A percentile compares a stretch with the other conserved stretches of the same genome.
Conservation (phyloP, 1,284 basidiomycete species). For the Leccinum huronense region DNA sequence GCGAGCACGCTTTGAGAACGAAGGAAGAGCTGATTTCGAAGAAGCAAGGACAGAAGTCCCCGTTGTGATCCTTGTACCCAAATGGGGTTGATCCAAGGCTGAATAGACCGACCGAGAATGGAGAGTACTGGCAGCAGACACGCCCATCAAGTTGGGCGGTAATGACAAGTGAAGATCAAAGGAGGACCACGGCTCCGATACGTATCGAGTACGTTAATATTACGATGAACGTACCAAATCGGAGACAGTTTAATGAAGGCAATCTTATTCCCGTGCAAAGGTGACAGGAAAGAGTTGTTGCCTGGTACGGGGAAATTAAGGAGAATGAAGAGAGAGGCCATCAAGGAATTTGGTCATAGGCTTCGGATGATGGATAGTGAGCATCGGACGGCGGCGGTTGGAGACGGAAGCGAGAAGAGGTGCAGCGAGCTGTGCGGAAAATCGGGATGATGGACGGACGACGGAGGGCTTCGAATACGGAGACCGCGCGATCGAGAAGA, state of each 20-base stretch:
- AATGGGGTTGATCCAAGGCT: constrained; percentile 8
- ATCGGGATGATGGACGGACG: constrained; percentile 23
- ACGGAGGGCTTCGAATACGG: constrained; percentile 20
- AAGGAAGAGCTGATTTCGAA: constrained; percentile 5
- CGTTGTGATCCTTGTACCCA: constrained; percentile 19
- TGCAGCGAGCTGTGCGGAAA: constrained; percentile 21
- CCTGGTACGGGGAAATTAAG: constrained; percentile 14
- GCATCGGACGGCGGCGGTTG: not conserved
- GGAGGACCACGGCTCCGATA: constrained; percentile 26
- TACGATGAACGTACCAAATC: constrained; percentile 21
- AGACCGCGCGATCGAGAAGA: constrained; percentile 27
- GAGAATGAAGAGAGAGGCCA: constrained; percentile 10
- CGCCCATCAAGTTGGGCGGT: constrained; percentile 15
- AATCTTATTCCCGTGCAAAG: constrained; percentile 28
- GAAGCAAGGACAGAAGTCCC: constrained; percentile 20
- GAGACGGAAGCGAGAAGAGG: not conserved
- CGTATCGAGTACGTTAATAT: constrained; percentile 33
- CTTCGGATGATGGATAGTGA: constrained; percentile 23
- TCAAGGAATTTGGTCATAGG: constrained; percentile 16
- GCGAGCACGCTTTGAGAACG: constrained; percentile 9
- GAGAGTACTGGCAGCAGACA: constrained; percentile 1
- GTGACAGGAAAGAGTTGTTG: constrained; percentile 6
- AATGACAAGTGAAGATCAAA: constrained; percentile 32
- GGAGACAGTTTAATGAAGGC: constrained; percentile 21
- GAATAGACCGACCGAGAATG: constrained; percentile 14